phyloP scores from a whole-genome alignment of 83 land plant genomes.

The Picea engelmannii region DNA sequence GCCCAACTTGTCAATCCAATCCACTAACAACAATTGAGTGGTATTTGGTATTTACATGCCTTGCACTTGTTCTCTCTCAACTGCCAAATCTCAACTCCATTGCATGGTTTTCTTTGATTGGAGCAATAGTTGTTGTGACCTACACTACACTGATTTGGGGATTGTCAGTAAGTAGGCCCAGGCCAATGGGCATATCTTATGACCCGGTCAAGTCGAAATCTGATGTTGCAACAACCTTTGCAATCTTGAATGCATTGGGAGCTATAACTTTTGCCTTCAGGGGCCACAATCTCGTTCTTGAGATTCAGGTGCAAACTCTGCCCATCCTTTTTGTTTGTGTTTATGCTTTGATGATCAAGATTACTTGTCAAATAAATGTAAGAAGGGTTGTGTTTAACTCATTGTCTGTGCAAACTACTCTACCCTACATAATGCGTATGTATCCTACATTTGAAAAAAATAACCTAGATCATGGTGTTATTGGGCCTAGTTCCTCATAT shows the following conservation, averaged over 20 bases:
- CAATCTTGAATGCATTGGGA: conserved; percentile 75
- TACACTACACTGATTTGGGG: conserved; percentile 43
- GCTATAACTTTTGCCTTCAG: conserved; percentile 82
- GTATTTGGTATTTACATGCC: conserved; percentile 77
- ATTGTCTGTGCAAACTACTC: neutral
- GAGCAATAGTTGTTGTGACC: conserved; percentile 20
- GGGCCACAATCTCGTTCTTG: conserved; percentile 86
- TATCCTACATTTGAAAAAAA: neutral
- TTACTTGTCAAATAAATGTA: neutral
- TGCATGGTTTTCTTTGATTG: conserved; percentile 73
- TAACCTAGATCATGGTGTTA: neutral
- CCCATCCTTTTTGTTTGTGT: neutral
- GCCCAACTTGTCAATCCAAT: conserved; percentile 28
- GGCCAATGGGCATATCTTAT: conserved; percentile 61
- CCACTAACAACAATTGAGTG: conserved; percentile 71
- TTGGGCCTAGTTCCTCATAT: too few relatives aligned
- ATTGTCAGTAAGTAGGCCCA: conserved; percentile 51
- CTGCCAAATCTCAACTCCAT: conserved; percentile 89
- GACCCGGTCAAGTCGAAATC: conserved; percentile 27
- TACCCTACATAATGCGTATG: neutral
- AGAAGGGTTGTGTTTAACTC: neutral
- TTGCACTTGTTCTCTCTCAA: conserved; percentile 67
- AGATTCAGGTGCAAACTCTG: conserved; percentile 63
- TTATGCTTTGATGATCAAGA: neutral
- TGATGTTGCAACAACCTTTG: conserved; percentile 33